Evolutionary conservation across 2,329 filamentous ascomycete genomes (phyloP).

Genomic region (Alternaria panax): DNA sequence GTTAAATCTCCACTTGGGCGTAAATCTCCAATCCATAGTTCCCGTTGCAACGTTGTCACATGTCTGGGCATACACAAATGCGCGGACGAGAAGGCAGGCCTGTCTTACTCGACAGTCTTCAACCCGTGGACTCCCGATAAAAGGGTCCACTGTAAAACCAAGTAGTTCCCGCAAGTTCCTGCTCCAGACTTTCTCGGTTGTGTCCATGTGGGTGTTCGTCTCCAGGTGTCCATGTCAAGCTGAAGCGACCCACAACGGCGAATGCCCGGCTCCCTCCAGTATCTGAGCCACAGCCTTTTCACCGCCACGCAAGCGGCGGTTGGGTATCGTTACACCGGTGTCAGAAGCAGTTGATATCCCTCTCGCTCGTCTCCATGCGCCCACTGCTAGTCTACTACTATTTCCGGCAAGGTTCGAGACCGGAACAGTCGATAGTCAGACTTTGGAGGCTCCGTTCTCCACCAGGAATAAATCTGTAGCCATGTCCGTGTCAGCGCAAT

Average conservation of each 20-base stretch:
- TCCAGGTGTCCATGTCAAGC: conserved; percentile 3
- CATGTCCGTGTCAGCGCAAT: not conserved
- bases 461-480: not conserved
- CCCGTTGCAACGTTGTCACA: conserved; percentile 2
- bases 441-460: not conserved
- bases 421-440: not conserved
- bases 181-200: conserved; percentile 8
- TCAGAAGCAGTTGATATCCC: not conserved
- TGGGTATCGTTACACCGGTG: not conserved
- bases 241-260: not conserved
- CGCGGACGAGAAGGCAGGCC: conserved; percentile 6
- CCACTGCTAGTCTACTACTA: not conserved
- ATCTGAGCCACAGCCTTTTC: conserved; percentile 5
- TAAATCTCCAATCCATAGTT: conserved; percentile 8
- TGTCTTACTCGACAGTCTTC: not conserved
- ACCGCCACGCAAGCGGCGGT: conserved; percentile 2
- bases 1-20: conserved; percentile 6
- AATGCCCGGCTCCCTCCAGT: conserved; percentile 3
- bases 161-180: conserved; percentile 4
- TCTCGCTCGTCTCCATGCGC: not conserved
- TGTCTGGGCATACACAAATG: conserved; percentile 3
- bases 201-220: conserved; percentile 1
- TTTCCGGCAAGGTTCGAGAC: not conserved
- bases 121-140: conserved; percentile 13
- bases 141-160: conserved; percentile 1